These are phyloP conservation scores for Haplographium delicatum DNA, from an alignment of 495 filamentous ascomycete species.

Conservation along the genomic window DNA sequence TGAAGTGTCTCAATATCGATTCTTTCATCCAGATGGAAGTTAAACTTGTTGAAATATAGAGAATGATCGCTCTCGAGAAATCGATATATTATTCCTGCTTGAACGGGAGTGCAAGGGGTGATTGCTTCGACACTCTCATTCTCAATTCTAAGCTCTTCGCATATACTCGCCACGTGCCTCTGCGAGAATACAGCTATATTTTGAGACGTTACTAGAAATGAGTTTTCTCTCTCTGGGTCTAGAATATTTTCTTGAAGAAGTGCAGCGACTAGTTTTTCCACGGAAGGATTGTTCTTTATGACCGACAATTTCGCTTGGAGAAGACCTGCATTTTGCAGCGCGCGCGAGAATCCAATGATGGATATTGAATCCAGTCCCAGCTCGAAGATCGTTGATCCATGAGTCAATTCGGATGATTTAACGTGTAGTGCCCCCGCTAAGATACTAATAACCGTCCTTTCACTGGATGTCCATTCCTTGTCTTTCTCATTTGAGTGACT, in stretches of 20 bases:
- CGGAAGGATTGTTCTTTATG: conserved; percentile 58
- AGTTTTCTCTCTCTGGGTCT: conserved; percentile 22
- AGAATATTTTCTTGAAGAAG: conserved; percentile 24
- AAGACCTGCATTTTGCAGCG: conserved; percentile 50
- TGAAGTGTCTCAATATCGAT: conserved; percentile 40
- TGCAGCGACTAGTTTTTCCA: conserved; percentile 42
- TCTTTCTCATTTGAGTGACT: conserved; percentile 28
- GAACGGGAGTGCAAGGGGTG: conserved; percentile 70
- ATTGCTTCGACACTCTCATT: conserved; percentile 57
- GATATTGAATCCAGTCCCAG: conserved; percentile 81
- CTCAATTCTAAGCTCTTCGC: conserved; percentile 38
- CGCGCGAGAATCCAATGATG: conserved; percentile 54
- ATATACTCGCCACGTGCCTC: conserved; percentile 42
- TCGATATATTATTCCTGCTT: conserved; percentile 73
- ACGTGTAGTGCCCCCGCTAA: conserved; percentile 46
- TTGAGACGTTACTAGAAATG: conserved; percentile 44
- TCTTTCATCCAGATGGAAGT: conserved; percentile 41
- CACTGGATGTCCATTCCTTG: conserved; percentile 31
- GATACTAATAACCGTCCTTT: conserved; percentile 42
- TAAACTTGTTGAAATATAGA: conserved; percentile 69
- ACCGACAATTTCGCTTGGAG: conserved; percentile 51
- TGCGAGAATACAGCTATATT: conserved; percentile 52
- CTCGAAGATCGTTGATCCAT: conserved; percentile 67
- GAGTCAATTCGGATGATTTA: conserved; percentile 37
- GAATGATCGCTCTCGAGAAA: conserved; percentile 47